Evolutionary conservation across 2,329 filamentous ascomycete species (phyloP).

Genomic region (Anthostomella pinea): DNA sequence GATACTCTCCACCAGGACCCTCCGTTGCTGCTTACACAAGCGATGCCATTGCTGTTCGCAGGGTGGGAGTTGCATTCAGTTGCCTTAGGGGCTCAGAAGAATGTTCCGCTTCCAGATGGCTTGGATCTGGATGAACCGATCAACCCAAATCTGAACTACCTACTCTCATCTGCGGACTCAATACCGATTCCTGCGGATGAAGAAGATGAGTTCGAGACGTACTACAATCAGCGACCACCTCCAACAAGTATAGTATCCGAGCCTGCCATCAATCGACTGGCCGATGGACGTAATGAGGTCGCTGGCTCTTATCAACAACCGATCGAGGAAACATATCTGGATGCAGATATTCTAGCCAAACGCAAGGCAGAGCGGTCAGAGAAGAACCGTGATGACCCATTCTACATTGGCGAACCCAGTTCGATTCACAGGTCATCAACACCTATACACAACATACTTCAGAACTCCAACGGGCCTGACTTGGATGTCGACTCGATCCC

Average conservation of each 20-base stretch:
- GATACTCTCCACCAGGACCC: constrained; percentile 59
- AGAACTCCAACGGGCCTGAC: constrained; percentile 69
- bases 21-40: constrained; percentile 83
- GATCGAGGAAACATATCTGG: constrained; percentile 63
- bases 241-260: constrained; percentile 51
- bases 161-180: constrained; percentile 61
- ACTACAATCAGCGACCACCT: constrained; percentile 58
- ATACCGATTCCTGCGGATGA: constrained; percentile 49
- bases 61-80: constrained; percentile 92
- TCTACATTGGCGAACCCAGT: constrained; percentile 70
- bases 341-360: constrained; percentile 70
- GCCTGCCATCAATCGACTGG: constrained; percentile 54
- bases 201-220: constrained; percentile 65
- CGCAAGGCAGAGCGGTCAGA: constrained; percentile 75
- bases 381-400: constrained; percentile 88
- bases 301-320: constrained; percentile 58
- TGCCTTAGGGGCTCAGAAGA: constrained; percentile 74
- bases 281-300: constrained; percentile 43
- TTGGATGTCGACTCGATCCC: constrained; percentile 94
- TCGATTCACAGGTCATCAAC: constrained; percentile 63
- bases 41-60: constrained; percentile 81
- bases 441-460: constrained; percentile 74
- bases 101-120: constrained; percentile 74
- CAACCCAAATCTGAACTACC: constrained; percentile 65
- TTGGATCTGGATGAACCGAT: constrained; percentile 81